A percentile compares a stretch with the other conserved stretches of the same genome.
phyloP scores from a whole-genome alignment of 2,329 filamentous ascomycete genomes.

The Raffaelea albimanens region DNA sequence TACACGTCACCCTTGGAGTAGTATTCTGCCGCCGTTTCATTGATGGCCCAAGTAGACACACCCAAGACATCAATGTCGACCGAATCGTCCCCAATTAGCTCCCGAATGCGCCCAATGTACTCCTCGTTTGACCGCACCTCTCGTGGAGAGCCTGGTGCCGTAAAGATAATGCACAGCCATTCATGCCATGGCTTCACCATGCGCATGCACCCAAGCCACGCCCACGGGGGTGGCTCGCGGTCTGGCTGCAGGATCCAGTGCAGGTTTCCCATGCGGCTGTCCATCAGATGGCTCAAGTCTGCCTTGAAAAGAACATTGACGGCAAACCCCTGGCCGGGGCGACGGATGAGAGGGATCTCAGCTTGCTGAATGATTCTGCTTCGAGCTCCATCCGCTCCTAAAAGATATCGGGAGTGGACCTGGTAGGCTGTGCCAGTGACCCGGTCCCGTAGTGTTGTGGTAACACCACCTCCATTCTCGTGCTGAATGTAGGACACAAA shows the following conservation, averaged over 20 bases:
- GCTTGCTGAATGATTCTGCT: constrained; percentile 28
- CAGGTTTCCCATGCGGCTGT: constrained; percentile 44
- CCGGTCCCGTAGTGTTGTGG: constrained; percentile 16
- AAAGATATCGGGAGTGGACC: constrained; percentile 45
- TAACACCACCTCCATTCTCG: constrained; percentile 20
- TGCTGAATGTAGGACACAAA: constrained; percentile 23
- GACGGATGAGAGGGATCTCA: constrained; percentile 23
- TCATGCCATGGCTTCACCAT: constrained; percentile 58
- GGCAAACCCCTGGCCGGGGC: constrained; percentile 25
- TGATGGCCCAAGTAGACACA: constrained; percentile 49
- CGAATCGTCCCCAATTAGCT: constrained; percentile 46
- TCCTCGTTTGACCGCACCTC: background rate
- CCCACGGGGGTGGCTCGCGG: constrained; percentile 38
- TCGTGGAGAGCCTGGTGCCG: constrained; percentile 16
- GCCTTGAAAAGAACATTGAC: constrained; percentile 29
- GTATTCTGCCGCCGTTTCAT: constrained; percentile 49
- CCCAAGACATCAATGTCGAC: constrained; percentile 38
- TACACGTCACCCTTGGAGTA: constrained; percentile 27
- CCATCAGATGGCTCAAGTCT: constrained; percentile 39
- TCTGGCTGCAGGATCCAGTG: constrained; percentile 52
- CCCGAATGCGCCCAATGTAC: constrained; percentile 25
- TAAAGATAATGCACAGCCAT: constrained; percentile 50
- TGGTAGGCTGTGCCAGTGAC: constrained; percentile 19
- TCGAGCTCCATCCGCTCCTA: constrained; percentile 45
- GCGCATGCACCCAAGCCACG: constrained; percentile 37